Evolutionary conservation across 768 basidiomycete species (phyloP).

Genomic region (Galerina sulciceps): DNA sequence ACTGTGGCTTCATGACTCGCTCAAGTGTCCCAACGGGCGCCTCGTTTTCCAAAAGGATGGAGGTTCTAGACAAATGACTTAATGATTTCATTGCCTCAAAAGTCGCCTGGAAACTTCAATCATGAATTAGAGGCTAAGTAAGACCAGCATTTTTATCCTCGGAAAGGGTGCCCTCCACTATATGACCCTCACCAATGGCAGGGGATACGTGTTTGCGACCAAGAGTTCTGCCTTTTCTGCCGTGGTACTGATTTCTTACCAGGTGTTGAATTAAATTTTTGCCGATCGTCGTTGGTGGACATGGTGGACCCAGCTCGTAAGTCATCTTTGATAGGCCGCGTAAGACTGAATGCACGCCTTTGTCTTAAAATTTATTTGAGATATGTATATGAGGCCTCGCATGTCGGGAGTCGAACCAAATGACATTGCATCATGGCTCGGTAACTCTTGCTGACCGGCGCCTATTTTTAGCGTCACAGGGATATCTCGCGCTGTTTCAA

Average conservation of each 20-base stretch:
- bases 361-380: neutral
- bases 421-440: neutral
- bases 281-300: neutral
- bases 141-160: no score
- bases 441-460: conserved; percentile 3
- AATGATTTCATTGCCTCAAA: no score
- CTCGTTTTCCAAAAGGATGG: no score
- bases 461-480: conserved; percentile 13
- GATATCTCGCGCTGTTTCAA: conserved; percentile 12
- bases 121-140: no score
- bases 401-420: neutral
- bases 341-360: neutral
- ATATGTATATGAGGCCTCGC: neutral
- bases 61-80: no score
- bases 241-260: no score
- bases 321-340: neutral
- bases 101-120: no score
- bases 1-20: no score
- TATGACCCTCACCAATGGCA: conserved; percentile 2
- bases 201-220: conserved; percentile 10
- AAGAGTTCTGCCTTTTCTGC: no score
- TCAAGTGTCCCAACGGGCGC: no score
- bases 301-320: conserved; percentile 13
- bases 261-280: no score
- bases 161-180: neutral